phyloP scores from a whole-genome alignment of 257 asterid species.

The Forsythia suspensa region DNA sequence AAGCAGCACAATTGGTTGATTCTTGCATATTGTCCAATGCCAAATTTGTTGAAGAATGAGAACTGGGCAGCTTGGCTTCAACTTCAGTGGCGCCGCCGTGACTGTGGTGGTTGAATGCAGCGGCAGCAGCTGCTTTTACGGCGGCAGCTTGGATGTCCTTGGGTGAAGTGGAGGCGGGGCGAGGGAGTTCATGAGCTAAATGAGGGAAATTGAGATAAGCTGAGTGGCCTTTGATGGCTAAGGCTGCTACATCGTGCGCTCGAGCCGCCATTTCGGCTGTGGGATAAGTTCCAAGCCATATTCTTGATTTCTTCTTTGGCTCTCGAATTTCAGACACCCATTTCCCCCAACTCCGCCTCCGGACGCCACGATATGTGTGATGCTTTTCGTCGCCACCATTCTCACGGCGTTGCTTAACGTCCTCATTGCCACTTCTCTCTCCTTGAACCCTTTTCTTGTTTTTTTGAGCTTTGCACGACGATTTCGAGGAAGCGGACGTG shows the following conservation, averaged over 20 bases:
- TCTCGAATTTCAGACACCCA: constrained; percentile 64
- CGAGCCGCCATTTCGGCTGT: constrained; percentile 70
- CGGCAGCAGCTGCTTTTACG: constrained; percentile 38
- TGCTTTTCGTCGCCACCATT: constrained; percentile 17
- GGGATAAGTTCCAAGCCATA: constrained; percentile 60
- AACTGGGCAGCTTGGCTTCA: constrained; percentile 16
- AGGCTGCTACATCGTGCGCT: constrained; percentile 59
- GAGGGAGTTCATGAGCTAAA: constrained; percentile 45
- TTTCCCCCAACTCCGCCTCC: constrained; percentile 56
- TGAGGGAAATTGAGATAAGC: constrained; percentile 58
- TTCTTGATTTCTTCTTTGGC: constrained; percentile 59
- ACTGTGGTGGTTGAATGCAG: constrained; percentile 2
- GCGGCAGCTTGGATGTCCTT: constrained; percentile 65
- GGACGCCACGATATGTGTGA: constrained; percentile 51
- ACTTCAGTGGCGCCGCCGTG: constrained; percentile 6
- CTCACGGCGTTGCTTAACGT: background rate
- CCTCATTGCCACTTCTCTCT: background rate
- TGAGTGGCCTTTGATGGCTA: constrained; percentile 54
- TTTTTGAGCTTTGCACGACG: background rate
- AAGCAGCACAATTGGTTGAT: constrained; percentile 18
- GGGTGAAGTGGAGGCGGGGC: constrained; percentile 37
- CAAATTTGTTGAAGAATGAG: constrained; percentile 23
- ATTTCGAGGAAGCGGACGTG: background rate
- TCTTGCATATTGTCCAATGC: constrained; percentile 18
- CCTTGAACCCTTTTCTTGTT: background rate